A percentile compares a stretch with the other conserved stretches of the same genome.
phyloP scores from a whole-genome alignment of 495 filamentous ascomycete genomes.

The Neurospora hispaniola region DNA sequence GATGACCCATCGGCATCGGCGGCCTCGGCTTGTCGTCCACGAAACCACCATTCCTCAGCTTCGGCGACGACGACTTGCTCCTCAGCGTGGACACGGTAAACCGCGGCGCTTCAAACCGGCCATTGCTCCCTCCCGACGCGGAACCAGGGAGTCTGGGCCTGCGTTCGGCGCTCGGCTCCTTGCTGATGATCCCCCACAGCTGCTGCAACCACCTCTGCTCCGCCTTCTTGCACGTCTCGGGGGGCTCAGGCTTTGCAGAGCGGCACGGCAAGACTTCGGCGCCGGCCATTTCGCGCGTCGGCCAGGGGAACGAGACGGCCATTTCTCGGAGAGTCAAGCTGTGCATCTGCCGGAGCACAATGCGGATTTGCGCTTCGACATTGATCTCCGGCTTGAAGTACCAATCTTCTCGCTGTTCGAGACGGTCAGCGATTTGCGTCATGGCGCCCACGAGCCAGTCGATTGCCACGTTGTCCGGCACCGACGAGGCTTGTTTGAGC shows the following conservation, averaged over 20 bases:
- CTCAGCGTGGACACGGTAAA: conserved; percentile 7
- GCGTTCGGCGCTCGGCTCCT: conserved; percentile 4
- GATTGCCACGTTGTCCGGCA: conserved; percentile 23
- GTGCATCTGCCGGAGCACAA: conserved; percentile 25
- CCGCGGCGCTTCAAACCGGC: conserved; percentile 16
- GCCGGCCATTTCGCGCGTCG: conserved; percentile 26
- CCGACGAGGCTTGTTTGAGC: conserved; percentile 16
- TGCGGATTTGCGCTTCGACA: conserved; percentile 26
- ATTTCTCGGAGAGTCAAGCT: conserved; percentile 21
- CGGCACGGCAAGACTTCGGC: conserved; percentile 25
- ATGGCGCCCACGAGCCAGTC: conserved; percentile 28
- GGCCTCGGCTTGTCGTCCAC: neutral
- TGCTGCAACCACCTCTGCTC: conserved; percentile 24
- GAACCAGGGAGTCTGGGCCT: neutral
- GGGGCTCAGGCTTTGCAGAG: conserved; percentile 18
- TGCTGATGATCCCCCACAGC: conserved; percentile 17
- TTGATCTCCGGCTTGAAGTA: conserved; percentile 19
- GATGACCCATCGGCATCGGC: neutral
- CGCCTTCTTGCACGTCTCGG: conserved; percentile 6
- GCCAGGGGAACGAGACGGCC: conserved; percentile 28
- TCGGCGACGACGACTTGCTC: neutral
- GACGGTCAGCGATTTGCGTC: conserved; percentile 22
- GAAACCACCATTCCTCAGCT: neutral
- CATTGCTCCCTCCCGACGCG: conserved; percentile 2
- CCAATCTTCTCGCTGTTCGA: conserved; percentile 22